Evolutionary conservation across 2,329 filamentous ascomycete genomes (phyloP), one percentile per base, ranked within the genome.

Genomic region (Nannizziopsis arthrosporioides): DNA sequence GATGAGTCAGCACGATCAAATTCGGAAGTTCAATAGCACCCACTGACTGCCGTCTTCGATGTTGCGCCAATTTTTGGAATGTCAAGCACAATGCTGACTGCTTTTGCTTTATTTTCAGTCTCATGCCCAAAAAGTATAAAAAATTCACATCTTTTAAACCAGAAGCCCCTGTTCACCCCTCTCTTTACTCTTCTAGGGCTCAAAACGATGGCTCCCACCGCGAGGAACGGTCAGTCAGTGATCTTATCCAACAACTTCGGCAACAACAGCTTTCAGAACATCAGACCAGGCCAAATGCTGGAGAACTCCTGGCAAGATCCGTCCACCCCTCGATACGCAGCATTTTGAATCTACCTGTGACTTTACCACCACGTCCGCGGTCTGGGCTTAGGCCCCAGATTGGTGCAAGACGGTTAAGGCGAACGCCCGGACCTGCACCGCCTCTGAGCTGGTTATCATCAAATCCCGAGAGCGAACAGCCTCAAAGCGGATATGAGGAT

Each of bases 121-220:
- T 56, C 59, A 73, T 73, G 70, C 69, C 70, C 57, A 73, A 71
- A 61, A 73, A 72, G 57, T 63, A 69, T 57, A 62, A 63, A 46
- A 65, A 63, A 36, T 43, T 38, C 14, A 53, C 56, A 19, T 54
- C 62, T 44, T 56, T 61, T 42, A 73, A 72, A 50, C 69, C 70
- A 31, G 56, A 56, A 32, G 64, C 56, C 42, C 63, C 64, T 14
- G 61, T 62, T 37, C 69, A 71, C 52, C 68, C 64, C 42, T 63
- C 66, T 3, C 58, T 69, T 17, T 38, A 34, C 35, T 38, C 31
- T 10, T 43, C 32, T 14, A 15, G 9, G 15, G 41, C 32, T 15
- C 42, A 34, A 31, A 39, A 27, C 18, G 42, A 42, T 39, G 42
- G 9, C 22, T 35, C 11, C 30, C 42, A 42, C 53, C 38, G 42